Base-by-base conservation (phyloP, 1,284 basidiomycete species). In the Tylopilus sp. region DNA sequence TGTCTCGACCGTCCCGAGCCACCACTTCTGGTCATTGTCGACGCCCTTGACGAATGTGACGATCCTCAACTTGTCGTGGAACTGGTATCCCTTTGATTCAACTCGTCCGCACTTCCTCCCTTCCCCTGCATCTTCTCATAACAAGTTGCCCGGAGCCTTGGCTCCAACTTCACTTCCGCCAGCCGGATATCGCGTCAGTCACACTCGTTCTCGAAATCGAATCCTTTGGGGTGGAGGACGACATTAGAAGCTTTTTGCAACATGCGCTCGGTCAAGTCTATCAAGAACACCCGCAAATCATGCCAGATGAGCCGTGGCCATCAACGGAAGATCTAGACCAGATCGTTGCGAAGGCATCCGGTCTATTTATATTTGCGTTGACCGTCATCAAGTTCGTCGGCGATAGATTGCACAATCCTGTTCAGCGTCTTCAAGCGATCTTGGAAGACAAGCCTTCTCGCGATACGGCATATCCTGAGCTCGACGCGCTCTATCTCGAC, bases 11-110 rank as follows among this genome's bases (percentile, higher is more conserved):
- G n/a, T n/a, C n/a, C n/a, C n/a, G n/a, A n/a, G n/a, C n/a, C n/a
- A n/a, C n/a, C n/a, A n/a, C n/a, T n/a, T n/a, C n/a, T n/a, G n/a
- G n/a, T n/a, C n/a, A n/a, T n/a, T 74, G 49, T 73, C 4, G 72
- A 74, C n/a, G 64, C 71, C 18, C 66, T 73, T 16, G 71, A 73
- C 24, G 71, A 72, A n/a, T 74, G 71, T n/a, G 72, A 72, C n/a
- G 67, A 72, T 26, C 53, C 57, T 2, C 47, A 47, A 9, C 52
- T 65, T 19, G 70, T 72, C 6, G 33, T 56, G 19, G 70, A 72
- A 13, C 36, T 71, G 6, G 52, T 67, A 7, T 62, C 66, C 15
- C 60, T 26, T 59, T 69, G 29, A 56, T 57, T 19, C 62, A 65
- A 18, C 60, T 69, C 26, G 39, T 65, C n/a, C 62, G 60, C n/a